phyloP scores from a whole-genome alignment of 345 rosid species.

The Pugionium dolabratum region DNA sequence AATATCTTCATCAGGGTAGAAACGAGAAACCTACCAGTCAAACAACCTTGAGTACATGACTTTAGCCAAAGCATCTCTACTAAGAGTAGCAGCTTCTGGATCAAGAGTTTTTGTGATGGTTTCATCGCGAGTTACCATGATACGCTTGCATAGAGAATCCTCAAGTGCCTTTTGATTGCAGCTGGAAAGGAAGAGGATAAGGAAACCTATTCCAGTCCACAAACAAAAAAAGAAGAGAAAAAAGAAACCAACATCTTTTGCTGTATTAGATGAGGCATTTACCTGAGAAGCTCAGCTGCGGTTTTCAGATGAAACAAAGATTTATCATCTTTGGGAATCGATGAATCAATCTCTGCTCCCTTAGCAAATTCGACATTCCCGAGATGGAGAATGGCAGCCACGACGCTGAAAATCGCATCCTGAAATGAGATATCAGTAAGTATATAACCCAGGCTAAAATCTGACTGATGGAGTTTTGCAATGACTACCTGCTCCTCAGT shows the following conservation, averaged over 20 bases:
- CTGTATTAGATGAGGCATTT: conserved; percentile 32
- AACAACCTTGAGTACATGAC: conserved; percentile 87
- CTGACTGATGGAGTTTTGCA: conserved; percentile 11
- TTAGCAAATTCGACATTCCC: conserved; percentile 89
- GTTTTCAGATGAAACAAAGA: conserved; percentile 85
- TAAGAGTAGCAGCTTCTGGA: conserved; percentile 79
- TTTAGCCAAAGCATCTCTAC: conserved; percentile 98
- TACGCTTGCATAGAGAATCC: conserved; percentile 94
- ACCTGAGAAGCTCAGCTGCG: conserved; percentile 88
- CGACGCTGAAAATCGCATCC: conserved; percentile 70
- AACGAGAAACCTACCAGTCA: conserved; percentile 71
- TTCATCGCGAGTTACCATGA: conserved; percentile 97
- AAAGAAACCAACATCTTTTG: conserved; percentile 9
- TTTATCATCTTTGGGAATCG: conserved; percentile 85
- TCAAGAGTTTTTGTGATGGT: conserved; percentile 95
- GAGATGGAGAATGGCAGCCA: conserved; percentile 94
- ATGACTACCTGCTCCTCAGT: conserved; percentile 76
- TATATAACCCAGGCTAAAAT: conserved; percentile 4
- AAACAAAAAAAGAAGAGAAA: conserved; percentile 17
- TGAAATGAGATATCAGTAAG: conserved; percentile 31
- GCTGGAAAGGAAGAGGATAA: conserved; percentile 47
- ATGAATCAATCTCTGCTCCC: conserved; percentile 86
- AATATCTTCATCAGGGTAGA: conserved; percentile 24
- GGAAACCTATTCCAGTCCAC: conserved; percentile 11
- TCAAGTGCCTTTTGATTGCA: conserved; percentile 84